Base-by-base conservation (phyloP, 2,329 filamentous ascomycete genomes). In the Phialophora verrucosa region DNA sequence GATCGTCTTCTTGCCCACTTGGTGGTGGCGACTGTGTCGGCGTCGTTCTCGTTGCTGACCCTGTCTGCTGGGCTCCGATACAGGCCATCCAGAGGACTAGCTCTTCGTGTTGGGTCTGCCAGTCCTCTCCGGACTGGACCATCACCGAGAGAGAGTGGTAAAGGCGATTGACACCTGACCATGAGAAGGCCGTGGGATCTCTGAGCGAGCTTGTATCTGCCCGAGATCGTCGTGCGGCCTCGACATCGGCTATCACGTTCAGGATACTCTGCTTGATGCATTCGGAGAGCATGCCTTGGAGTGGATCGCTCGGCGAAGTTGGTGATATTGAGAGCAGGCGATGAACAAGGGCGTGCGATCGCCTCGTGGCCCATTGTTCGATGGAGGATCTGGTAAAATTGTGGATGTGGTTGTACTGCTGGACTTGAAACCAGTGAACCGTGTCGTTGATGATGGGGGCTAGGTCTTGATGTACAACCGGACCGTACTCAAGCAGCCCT, bases 371-470 rank as follows among this genome's bases (percentile, higher is more conserved):
- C 66, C 66, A 68, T 32, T 47, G n/a, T 32, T 65, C 62, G 6
- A 29, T 54, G 2, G 54, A 25, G 6, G 55, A 53, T 31, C 23
- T 54, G 20, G 49, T 38, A 50, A 63, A 65, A 20, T 65, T 62
- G 54, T 56, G 49, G 17, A 65, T n/a, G 7, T 53, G 49, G 42
- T 58, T 58, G 56, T 63, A 57, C 35, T 68, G 66, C 38, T 65
- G 23, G 11, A 68, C 66, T 25, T 65, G 66, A 49, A 68, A 65
- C 66, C 66, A 68, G n/a, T 61, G 62, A 29, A 65, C 63, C 11
- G 51, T 55, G 53, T 68, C 66, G 23, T 56, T n/a, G 20, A 68
- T 27, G 29, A 63, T 50, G 11, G 49, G 17, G 11, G 55, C 20
- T 10, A 68, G 25, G 12, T 60, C 61, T 17, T 14, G 47, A 10